Evolutionary conservation across 1,139 yeast species (phyloP).

Genomic region (Geotrichum candidum): DNA sequence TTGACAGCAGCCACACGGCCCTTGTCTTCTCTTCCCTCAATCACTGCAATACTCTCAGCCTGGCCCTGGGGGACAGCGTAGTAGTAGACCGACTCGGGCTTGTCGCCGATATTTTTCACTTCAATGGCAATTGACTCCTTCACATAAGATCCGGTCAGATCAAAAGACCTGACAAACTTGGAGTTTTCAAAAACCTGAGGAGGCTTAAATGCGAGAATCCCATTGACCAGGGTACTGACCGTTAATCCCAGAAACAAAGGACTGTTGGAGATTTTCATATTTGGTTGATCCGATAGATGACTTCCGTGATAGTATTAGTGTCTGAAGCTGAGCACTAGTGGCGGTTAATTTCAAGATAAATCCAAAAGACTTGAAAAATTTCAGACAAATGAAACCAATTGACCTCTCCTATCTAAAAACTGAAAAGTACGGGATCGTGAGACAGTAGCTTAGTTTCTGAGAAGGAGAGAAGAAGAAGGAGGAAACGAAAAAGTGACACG

Average conservation of each 20-base stretch:
- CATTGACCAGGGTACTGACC: neutral
- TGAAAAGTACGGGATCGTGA: neutral
- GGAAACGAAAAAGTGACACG: neutral
- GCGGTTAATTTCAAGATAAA: neutral
- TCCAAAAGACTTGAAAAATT: neutral
- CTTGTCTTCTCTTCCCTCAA: constrained; percentile 31
- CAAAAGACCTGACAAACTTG: constrained; percentile 40
- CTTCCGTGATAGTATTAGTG: neutral
- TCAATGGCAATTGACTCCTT: constrained; percentile 55
- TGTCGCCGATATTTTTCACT: constrained; percentile 52
- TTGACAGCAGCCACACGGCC: constrained; percentile 17
- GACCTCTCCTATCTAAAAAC: neutral
- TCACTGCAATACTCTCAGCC: constrained; percentile 45
- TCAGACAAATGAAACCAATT: neutral
- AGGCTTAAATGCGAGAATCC: constrained; percentile 15
- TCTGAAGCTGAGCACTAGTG: neutral
- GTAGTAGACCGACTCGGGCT: constrained; percentile 52
- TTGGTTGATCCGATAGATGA: neutral
- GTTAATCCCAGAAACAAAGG: constrained; percentile 3
- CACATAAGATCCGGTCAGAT: constrained; percentile 60
- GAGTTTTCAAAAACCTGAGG: constrained; percentile 29
- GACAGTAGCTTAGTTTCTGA: neutral
- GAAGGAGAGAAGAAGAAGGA: neutral
- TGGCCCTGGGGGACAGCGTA: constrained; percentile 45
- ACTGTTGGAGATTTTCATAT: constrained; percentile 3